phyloP scores from a whole-genome alignment of 2,329 filamentous ascomycete genomes.

The Pseudohalonectria lignicola region DNA sequence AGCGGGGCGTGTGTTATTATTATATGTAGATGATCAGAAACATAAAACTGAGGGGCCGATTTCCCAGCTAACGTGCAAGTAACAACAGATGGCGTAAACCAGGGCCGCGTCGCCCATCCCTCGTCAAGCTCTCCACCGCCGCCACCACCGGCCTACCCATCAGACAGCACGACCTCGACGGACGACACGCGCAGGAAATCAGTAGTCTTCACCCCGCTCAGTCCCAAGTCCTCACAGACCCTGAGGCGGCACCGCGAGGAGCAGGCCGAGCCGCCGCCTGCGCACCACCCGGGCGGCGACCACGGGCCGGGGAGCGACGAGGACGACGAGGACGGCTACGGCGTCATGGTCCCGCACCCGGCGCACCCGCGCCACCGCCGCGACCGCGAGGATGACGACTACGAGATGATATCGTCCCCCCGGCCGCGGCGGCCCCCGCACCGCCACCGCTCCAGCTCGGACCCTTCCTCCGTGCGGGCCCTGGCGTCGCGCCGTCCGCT shows the following conservation, averaged over 20 bases:
- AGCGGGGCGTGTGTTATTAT: too few relatives aligned
- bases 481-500: slow-evolving; percentile 12
- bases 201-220: slow-evolving; percentile 36
- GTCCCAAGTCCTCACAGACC: slow-evolving; percentile 34
- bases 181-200: slow-evolving; percentile 21
- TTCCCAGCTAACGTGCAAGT: not conserved
- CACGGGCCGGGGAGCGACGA: not conserved
- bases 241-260: slow-evolving; percentile 28
- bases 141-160: not conserved
- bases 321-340: not conserved
- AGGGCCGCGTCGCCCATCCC: not conserved
- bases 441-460: slow-evolving; percentile 19
- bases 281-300: slow-evolving; percentile 1
- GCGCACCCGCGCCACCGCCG: slow-evolving; percentile 8
- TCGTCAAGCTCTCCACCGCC: not conserved
- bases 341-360: slow-evolving; percentile 7
- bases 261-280: slow-evolving; percentile 15
- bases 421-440: slow-evolving; percentile 1
- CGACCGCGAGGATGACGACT: slow-evolving; percentile 3
- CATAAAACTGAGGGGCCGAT: too few relatives aligned
- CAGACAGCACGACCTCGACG: slow-evolving; percentile 2
- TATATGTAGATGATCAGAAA: too few relatives aligned
- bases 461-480: slow-evolving; percentile 20
- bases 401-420: slow-evolving; percentile 3
- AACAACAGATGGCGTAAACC: slow-evolving; percentile 8